Evolutionary conservation across 2,329 filamentous ascomycete genomes (phyloP), one percentile per base, ranked within the genome.

Genomic region (Aspergillus sp.): DNA sequence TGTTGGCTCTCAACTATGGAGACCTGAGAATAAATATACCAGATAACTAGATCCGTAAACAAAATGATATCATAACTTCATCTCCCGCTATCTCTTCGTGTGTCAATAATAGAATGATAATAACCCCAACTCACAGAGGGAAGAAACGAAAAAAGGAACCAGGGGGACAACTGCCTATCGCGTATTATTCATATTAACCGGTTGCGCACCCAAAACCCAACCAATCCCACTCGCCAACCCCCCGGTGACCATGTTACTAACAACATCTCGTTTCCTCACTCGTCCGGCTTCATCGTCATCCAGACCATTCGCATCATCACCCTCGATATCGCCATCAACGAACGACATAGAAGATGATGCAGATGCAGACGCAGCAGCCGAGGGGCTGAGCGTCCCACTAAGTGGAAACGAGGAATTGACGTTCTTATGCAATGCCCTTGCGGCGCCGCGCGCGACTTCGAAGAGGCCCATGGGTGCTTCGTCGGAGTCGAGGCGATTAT

Each of bases 231-330:
- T 85, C 7, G 83, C 84, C 66, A 88, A 69, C 6, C 83, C 84
- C 2, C 83, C 84, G 12, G 83, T 86, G 5, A 87, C 85, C 71
- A 85, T 85, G 72, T 80, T 87, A 57, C 84, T 84, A 48, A 88
- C 83, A 74, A 87, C 71, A 68, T 82, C 80, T 57, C 80, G 68
- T 64, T 81, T 82, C 42, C 80, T 69, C 15, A 80, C 74, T 42
- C 73, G 71, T 1, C 65, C 68, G 24, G 69, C 66, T 15, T 63
- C 69, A n/a, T 63, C 58, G 6, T 62, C 67, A 15, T 22, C 36
- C 12, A 20, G 26, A 30, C 26, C 26, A 30, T 30, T 30, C 26
- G 26, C 26, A 30, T 30, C 26, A 30, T 30, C 24, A 42, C 30
- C 18, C 30, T 48, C 53, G 18, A 9, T 20, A 24, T 44, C 39